Evolutionary conservation across 495 filamentous ascomycete genomes (phyloP).

Genomic region (Mycothermus thermophilus): DNA sequence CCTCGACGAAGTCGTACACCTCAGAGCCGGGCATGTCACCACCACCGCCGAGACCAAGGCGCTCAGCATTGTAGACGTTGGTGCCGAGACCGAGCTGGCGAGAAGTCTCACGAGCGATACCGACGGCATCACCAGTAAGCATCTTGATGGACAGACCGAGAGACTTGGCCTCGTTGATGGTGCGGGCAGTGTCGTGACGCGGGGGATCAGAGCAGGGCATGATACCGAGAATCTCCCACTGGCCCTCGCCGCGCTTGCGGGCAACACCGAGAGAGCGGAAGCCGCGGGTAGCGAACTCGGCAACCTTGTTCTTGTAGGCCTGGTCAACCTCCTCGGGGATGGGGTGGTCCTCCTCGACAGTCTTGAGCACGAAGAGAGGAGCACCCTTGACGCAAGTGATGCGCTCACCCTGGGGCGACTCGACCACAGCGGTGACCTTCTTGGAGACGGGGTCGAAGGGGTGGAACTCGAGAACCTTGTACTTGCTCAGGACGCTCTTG

Average conservation of each 20-base stretch:
- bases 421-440: conserved; percentile 74
- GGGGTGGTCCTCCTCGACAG: conserved; percentile 66
- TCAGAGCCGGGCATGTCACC: conserved; percentile 87
- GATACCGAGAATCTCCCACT: conserved; percentile 87
- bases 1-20: conserved; percentile 88
- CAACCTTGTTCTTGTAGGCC: conserved; percentile 79
- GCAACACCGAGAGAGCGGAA: conserved; percentile 88
- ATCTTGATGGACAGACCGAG: conserved; percentile 89
- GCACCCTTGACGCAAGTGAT: conserved; percentile 87
- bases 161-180: conserved; percentile 75
- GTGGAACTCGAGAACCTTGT: conserved; percentile 65
- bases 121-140: conserved; percentile 91
- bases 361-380: conserved; percentile 69
- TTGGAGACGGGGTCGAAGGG: conserved; percentile 93
- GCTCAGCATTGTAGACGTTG: conserved; percentile 87
- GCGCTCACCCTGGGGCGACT: conserved; percentile 65
- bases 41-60: conserved; percentile 66
- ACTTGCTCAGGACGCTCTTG: conserved; percentile 60
- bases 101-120: conserved; percentile 82
- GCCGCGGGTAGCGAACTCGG: conserved; percentile 80
- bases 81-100: conserved; percentile 82
- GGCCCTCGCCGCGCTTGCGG: conserved; percentile 59
- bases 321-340: conserved; percentile 59
- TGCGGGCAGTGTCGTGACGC: conserved; percentile 79
- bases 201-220: conserved; percentile 89